Conservation (phyloP, 805 yeast species). For the Sugiyamaella smithiae region DNA sequence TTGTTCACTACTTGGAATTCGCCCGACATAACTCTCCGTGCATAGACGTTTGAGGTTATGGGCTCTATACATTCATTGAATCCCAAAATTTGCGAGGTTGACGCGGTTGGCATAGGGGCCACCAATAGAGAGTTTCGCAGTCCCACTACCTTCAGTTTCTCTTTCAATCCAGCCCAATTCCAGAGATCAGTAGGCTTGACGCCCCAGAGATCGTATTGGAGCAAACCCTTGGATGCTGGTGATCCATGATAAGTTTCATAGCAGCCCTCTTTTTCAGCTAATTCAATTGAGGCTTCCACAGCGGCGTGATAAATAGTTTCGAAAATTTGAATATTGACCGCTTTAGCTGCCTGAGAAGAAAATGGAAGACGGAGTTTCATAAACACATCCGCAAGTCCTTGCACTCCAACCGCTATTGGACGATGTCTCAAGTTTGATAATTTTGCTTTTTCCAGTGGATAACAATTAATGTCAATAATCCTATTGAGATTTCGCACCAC, state of each 20-base stretch:
- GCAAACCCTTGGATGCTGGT: conserved; percentile 75
- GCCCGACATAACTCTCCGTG: conserved; percentile 85
- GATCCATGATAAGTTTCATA: conserved; percentile 75
- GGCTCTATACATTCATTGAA: conserved; percentile 95
- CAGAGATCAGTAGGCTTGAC: conserved; percentile 65
- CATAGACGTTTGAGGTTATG: conserved; percentile 81
- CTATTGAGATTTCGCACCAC: conserved; percentile 71
- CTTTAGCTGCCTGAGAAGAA: conserved; percentile 70
- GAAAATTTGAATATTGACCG: conserved; percentile 73
- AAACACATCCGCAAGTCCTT: conserved; percentile 88
- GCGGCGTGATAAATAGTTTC: conserved; percentile 95
- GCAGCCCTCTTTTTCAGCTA: conserved; percentile 65
- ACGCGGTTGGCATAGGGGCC: conserved; percentile 97
- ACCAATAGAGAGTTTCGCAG: conserved; percentile 79
- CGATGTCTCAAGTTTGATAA: conserved; percentile 71
- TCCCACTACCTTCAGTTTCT: conserved; percentile 55
- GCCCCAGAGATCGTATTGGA: conserved; percentile 87
- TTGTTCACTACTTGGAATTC: conserved; percentile 88
- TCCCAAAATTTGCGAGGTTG: conserved; percentile 91
- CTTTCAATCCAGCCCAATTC: conserved; percentile 75
- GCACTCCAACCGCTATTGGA: conserved; percentile 92
- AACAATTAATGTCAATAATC: conserved; percentile 76
- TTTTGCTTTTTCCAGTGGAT: conserved; percentile 73
- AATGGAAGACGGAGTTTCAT: conserved; percentile 72
- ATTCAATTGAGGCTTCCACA: conserved; percentile 75